These are phyloP conservation scores for Waitea zeae DNA, from an alignment of 1,284 basidiomycete species.

Conservation along the genomic window DNA sequence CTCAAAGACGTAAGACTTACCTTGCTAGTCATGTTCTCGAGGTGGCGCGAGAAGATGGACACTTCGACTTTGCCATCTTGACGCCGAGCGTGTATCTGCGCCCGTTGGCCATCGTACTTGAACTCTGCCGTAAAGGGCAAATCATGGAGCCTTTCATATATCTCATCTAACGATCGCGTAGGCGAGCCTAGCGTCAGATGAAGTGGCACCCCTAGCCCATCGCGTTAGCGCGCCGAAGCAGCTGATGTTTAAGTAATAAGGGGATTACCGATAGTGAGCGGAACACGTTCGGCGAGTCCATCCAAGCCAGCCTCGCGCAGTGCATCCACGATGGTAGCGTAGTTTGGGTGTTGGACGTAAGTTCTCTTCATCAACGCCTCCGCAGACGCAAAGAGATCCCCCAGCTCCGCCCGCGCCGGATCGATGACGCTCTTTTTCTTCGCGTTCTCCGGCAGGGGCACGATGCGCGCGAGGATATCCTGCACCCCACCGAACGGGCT, in stretches of 20 bases:
- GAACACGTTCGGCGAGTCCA: constrained; percentile 44
- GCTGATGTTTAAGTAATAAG: constrained; percentile 9
- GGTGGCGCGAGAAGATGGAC: constrained; percentile 73
- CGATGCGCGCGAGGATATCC: not conserved
- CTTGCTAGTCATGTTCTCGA: constrained; percentile 88
- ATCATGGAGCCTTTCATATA: constrained; percentile 55
- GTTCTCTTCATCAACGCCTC: constrained; percentile 56
- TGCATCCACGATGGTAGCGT: constrained; percentile 59
- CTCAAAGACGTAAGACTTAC: constrained; percentile 17
- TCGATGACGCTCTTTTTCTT: constrained; percentile 28
- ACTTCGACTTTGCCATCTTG: constrained; percentile 28
- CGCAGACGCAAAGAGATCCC: constrained; percentile 29
- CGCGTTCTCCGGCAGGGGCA: constrained; percentile 10
- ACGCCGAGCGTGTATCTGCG: constrained; percentile 61
- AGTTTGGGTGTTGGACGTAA: constrained; percentile 82
- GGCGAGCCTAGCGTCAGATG: constrained; percentile 70
- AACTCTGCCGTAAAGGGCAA: constrained; percentile 65
- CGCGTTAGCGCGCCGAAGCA: not conserved
- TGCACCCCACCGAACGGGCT: not conserved
- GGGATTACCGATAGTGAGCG: constrained; percentile 57
- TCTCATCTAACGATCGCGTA: constrained; percentile 69
- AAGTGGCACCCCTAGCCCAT: constrained; percentile 51
- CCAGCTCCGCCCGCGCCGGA: constrained; percentile 24
- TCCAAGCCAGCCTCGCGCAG: constrained; percentile 46
- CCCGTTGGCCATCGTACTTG: constrained; percentile 81